These are phyloP conservation scores for Stentor roeselii DNA, from an alignment of 73 alveolate genomes.

Conservation along the genomic window DNA sequence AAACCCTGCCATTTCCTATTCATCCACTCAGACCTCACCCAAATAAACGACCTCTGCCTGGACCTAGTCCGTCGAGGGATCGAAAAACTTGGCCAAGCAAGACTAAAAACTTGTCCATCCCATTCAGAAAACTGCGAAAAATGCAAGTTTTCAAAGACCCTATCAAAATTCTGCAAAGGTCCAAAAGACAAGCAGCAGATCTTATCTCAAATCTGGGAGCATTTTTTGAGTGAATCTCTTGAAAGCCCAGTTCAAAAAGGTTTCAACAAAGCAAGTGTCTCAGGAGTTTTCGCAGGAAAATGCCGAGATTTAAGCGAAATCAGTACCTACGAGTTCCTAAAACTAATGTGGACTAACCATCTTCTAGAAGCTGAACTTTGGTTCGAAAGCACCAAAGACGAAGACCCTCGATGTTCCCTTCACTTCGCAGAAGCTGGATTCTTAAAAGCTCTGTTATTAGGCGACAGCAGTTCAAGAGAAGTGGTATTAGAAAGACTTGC, in stretches of 20 bases:
- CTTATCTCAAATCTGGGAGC: background rate
- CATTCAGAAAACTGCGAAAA: background rate
- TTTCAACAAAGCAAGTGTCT: background rate
- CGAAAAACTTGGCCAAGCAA: background rate
- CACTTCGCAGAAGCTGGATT: slow-evolving; percentile 35
- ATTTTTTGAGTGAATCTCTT: background rate
- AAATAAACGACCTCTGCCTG: background rate
- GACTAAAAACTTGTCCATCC: background rate
- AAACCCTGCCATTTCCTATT: slow-evolving; percentile 18
- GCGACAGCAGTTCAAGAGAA: slow-evolving; percentile 17
- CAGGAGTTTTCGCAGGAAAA: background rate
- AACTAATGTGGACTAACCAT: slow-evolving; percentile 4
- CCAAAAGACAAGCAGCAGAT: background rate
- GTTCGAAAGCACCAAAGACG: background rate
- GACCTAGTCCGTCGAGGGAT: slow-evolving; percentile 28
- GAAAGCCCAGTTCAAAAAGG: background rate
- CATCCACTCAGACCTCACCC: background rate
- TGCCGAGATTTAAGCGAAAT: background rate
- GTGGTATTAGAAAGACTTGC: slow-evolving; percentile 22
- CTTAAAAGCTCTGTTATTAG: slow-evolving; percentile 24
- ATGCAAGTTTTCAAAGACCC: background rate
- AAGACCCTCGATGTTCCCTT: slow-evolving; percentile 29
- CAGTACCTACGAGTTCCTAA: background rate
- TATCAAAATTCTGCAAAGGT: background rate
- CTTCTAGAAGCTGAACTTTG: slow-evolving; percentile 18